phyloP scores from a whole-genome alignment of 2,329 filamentous ascomycete species.

The Chaetomium globosum region DNA sequence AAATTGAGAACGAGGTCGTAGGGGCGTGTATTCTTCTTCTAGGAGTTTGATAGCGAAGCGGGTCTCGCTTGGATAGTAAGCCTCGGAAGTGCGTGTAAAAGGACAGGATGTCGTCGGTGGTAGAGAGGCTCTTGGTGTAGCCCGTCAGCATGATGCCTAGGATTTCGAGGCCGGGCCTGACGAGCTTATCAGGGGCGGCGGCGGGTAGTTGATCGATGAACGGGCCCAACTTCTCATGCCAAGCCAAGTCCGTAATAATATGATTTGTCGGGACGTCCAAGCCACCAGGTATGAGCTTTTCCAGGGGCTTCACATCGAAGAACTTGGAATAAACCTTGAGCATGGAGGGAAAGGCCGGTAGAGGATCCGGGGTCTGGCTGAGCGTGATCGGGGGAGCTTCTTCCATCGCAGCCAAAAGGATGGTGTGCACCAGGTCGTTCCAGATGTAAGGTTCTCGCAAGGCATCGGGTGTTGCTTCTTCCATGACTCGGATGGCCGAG shows the following conservation, averaged over 20 bases:
- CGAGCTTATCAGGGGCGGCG: conserved; percentile 22
- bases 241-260: conserved; percentile 15
- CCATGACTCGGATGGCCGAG: conserved; percentile 58
- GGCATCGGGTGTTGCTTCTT: conserved; percentile 52
- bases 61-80: conserved; percentile 45
- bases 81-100: conserved; percentile 54
- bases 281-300: conserved; percentile 40
- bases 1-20: conserved; percentile 56
- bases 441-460: conserved; percentile 53
- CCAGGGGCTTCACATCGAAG: conserved; percentile 52
- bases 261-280: not conserved
- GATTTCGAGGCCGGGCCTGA: conserved; percentile 46
- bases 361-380: conserved; percentile 40
- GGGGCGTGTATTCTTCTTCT: conserved; percentile 45
- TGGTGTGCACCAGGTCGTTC: conserved; percentile 57
- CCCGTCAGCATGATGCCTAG: conserved; percentile 53
- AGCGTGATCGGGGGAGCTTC: conserved; percentile 42
- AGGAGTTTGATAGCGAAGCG: conserved; percentile 45
- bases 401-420: conserved; percentile 50
- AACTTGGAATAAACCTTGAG: conserved; percentile 53
- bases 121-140: conserved; percentile 48
- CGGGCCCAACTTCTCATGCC: conserved; percentile 29
- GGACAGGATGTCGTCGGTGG: conserved; percentile 47
- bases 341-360: conserved; percentile 52
- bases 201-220: conserved; percentile 31